Percentiles rank a stretch among this genome's conserved stretches.
Conservation (phyloP, 257 asterid genomes). For the Rauvolfia tetraphylla region DNA sequence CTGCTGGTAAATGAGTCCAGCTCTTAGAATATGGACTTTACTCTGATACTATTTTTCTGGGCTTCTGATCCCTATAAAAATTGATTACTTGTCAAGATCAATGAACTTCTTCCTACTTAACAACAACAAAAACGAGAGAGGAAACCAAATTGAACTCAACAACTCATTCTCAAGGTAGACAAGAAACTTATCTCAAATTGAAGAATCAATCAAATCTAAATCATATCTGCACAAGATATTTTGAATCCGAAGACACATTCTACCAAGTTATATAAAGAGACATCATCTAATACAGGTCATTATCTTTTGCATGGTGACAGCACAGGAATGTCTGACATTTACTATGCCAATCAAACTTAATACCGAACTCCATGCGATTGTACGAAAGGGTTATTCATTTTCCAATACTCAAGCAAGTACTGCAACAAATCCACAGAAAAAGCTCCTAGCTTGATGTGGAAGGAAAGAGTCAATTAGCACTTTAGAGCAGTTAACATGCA, state of each 20-base stretch:
- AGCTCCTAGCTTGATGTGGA: background rate
- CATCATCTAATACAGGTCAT: background rate
- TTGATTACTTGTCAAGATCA: background rate
- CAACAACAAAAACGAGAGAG: background rate
- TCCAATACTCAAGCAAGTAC: background rate
- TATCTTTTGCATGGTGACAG: background rate
- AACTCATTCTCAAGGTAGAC: background rate
- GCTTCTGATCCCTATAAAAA: background rate
- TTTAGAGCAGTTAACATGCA: background rate
- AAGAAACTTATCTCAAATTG: background rate
- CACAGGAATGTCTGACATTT: background rate
- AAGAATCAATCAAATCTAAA: no score
- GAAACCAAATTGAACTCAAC: background rate
- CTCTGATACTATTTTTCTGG: background rate
- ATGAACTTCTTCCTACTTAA: background rate
- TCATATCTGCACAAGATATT: background rate
- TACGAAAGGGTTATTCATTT: background rate
- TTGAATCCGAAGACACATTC: background rate
- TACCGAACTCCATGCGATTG: background rate
- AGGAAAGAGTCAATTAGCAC: background rate
- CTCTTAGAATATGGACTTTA: background rate
- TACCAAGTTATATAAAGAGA: background rate
- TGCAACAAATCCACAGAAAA: background rate
- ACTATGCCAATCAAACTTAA: background rate
- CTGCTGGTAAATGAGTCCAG: background rate